Evolutionary conservation across 306 rosid genomes (phyloP).

Genomic region (Phaseolus lunatus): DNA sequence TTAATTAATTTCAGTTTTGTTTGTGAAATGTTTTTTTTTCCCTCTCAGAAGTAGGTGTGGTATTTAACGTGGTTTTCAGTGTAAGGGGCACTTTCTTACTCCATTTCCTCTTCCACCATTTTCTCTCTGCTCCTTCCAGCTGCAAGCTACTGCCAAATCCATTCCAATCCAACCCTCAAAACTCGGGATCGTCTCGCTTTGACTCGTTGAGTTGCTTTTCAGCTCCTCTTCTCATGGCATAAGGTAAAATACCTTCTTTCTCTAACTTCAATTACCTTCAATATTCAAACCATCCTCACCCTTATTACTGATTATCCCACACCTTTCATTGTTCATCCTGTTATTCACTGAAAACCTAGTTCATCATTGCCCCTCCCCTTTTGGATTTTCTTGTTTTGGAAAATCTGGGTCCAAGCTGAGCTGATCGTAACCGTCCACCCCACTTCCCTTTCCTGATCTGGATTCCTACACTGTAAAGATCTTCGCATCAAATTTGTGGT

Average conservation of each 20-base stretch:
- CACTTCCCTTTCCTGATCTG: conserved; percentile 45
- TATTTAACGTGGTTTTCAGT: conserved; percentile 30
- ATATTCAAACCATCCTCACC: neutral
- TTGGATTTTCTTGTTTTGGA: conserved; percentile 4
- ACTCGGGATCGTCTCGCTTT: conserved; percentile 25
- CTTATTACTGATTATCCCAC: conserved; percentile 1
- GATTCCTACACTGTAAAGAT: conserved; percentile 36
- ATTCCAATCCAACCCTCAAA: conserved; percentile 34
- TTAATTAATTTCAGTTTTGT: neutral
- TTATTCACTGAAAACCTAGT: conserved; percentile 20
- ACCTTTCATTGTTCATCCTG: neutral
- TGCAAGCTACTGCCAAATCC: conserved; percentile 23
- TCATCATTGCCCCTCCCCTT: neutral
- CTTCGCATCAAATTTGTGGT: conserved; percentile 39
- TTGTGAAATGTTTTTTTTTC: neutral
- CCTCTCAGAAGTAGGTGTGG: neutral
- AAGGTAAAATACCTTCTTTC: conserved; percentile 35
- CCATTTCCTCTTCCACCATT: neutral
- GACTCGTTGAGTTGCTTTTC: conserved; percentile 42
- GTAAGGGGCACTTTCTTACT: conserved; percentile 11
- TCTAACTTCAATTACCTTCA: conserved; percentile 9
- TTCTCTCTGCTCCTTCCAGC: conserved; percentile 1
- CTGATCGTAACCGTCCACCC: conserved; percentile 21
- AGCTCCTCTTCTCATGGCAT: conserved; percentile 33
- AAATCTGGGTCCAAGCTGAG: conserved; percentile 18